Conservation (phyloP, 139 green algal species). For the Eudorina sp. region DNA sequence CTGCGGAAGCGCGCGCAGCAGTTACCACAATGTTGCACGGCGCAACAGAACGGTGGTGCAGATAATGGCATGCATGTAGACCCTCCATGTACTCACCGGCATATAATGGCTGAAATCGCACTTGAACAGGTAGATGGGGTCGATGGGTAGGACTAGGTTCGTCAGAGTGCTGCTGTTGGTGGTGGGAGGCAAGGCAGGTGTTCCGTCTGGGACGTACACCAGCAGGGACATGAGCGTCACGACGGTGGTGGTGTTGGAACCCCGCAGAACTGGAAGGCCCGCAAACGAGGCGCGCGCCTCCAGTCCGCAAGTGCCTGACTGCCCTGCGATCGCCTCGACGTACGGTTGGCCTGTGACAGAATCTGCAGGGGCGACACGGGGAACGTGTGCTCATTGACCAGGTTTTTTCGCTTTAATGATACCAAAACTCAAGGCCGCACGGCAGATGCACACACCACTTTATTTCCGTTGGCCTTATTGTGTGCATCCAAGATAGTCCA, state of each 20-base stretch:
- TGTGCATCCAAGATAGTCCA: no score
- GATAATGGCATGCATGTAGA: not conserved
- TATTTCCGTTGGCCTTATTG: no score
- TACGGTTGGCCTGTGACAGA: not conserved
- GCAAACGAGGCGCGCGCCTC: conserved; percentile 44
- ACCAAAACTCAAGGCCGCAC: no score
- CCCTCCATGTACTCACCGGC: not conserved
- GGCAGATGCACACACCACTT: no score
- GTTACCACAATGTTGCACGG: no score
- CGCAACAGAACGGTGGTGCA: no score
- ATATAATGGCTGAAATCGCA: conserved; percentile 51
- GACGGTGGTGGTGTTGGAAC: conserved; percentile 35
- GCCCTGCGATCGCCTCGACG: not conserved
- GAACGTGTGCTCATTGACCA: no score
- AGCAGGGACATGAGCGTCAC: conserved; percentile 45
- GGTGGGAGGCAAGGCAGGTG: not conserved
- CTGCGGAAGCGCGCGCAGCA: conserved; percentile 1
- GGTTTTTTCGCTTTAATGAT: no score
- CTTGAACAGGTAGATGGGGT: conserved; percentile 34
- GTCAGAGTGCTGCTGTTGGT: conserved; percentile 40
- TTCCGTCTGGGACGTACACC: not conserved
- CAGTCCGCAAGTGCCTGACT: conserved; percentile 4
- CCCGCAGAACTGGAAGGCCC: conserved; percentile 18
- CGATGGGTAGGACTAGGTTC: not conserved
- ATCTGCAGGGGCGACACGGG: no score